Evolutionary conservation across 352 stramenopile genomes (phyloP).

Genomic region (Phytophthora podocarpi): DNA sequence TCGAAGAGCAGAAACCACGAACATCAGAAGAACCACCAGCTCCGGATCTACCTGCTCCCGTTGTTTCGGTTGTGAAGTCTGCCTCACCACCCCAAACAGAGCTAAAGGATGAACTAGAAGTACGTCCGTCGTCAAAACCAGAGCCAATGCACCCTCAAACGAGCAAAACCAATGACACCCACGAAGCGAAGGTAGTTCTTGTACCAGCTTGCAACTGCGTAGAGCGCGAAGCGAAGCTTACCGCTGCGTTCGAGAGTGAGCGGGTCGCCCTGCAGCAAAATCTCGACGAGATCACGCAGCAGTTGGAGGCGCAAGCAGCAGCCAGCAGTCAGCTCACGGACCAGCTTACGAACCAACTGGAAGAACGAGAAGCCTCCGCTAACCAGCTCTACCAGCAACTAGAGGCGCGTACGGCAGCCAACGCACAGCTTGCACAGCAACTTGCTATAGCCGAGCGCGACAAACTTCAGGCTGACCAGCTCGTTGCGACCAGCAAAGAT

Average conservation of each 20-base stretch:
- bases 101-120: not conserved
- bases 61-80: not conserved
- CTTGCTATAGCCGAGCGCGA: conserved; percentile 17
- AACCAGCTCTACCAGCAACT: conserved; percentile 33
- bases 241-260: conserved; percentile 31
- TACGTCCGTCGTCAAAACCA: too few relatives aligned
- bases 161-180: not conserved
- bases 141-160: not conserved
- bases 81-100: not conserved
- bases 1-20: conserved; percentile 1
- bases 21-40: not conserved
- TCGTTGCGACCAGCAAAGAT: conserved; percentile 15
- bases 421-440: conserved; percentile 41
- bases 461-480: conserved; percentile 29
- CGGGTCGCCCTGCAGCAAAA: conserved; percentile 30
- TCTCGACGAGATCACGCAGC: conserved; percentile 34
- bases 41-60: not conserved
- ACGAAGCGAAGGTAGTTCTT: not conserved
- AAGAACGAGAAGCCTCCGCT: not conserved
- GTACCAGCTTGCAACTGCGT: conserved; percentile 20
- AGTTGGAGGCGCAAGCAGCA: conserved; percentile 26
- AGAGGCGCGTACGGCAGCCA: conserved; percentile 23
- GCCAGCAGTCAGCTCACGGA: conserved; percentile 9
- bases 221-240: conserved; percentile 18
- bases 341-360: conserved; percentile 38